Evolutionary conservation across 768 basidiomycete species (phyloP).

Genomic region (Rhizopogon sp.): DNA sequence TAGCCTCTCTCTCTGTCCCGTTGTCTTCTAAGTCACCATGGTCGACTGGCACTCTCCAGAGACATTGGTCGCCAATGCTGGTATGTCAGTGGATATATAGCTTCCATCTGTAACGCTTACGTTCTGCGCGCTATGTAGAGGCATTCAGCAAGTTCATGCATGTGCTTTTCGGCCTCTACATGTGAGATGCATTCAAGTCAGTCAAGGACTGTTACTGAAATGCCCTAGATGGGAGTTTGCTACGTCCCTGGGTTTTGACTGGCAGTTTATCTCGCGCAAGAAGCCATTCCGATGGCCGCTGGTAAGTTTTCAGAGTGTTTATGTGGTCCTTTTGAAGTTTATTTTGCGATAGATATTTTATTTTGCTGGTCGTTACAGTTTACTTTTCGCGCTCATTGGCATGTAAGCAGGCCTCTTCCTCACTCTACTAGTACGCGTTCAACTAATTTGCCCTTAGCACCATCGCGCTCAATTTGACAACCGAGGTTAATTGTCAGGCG

Average conservation of each 20-base stretch:
- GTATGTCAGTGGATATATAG: slow-evolving; percentile 25
- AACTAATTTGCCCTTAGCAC: slow-evolving; percentile 31
- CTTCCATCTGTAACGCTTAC: slow-evolving; percentile 5
- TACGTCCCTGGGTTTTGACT: slow-evolving; percentile 60
- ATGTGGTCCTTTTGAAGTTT: neutral
- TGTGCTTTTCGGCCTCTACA: slow-evolving; percentile 52
- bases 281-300: slow-evolving; percentile 63
- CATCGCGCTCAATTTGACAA: slow-evolving; percentile 54
- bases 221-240: slow-evolving; percentile 60
- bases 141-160: slow-evolving; percentile 54
- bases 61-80: slow-evolving; percentile 42
- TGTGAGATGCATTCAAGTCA: slow-evolving; percentile 32
- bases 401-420: slow-evolving; percentile 42
- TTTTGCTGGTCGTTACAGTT: slow-evolving; percentile 62
- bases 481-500: slow-evolving; percentile 58
- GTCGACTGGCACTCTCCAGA: slow-evolving; percentile 50
- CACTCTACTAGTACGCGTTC: neutral
- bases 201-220: slow-evolving; percentile 5
- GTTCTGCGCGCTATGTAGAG: slow-evolving; percentile 4
- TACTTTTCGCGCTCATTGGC: slow-evolving; percentile 62
- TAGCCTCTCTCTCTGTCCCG: too few species aligned
- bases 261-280: slow-evolving; percentile 52
- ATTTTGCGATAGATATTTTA: slow-evolving; percentile 48
- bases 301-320: slow-evolving; percentile 31
- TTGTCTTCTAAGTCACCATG: slow-evolving; percentile 30